Conservation (phyloP, 306 rosid species). For the Castanea sativa region DNA sequence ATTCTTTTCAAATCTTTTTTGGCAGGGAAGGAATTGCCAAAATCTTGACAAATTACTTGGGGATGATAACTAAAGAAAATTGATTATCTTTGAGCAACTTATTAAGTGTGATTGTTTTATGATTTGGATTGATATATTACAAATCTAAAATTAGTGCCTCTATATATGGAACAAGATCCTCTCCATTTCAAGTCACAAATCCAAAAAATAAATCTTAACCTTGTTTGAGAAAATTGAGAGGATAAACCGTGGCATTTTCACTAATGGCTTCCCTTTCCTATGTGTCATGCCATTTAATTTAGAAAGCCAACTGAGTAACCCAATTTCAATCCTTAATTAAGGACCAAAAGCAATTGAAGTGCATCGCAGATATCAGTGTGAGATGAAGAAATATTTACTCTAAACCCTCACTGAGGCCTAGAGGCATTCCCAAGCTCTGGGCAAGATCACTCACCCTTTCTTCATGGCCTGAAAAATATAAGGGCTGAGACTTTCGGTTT, state of each 20-base stretch:
- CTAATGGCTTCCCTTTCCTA: no score
- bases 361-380: conserved; percentile 15
- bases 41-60: conserved; percentile 27
- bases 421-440: conserved; percentile 52
- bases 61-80: not conserved
- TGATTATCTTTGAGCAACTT: not conserved
- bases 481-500: conserved; percentile 15
- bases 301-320: no score
- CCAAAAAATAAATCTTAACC: no score
- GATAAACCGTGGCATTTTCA: no score
- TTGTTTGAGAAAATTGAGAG: no score
- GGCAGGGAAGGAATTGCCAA: conserved; percentile 63
- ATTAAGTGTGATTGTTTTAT: not conserved
- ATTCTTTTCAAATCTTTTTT: conserved; percentile 69
- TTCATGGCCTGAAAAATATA: conserved; percentile 46
- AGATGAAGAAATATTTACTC: conserved; percentile 33
- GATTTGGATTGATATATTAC: not conserved
- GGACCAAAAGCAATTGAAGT: conserved; percentile 17
- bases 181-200: no score
- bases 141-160: no score
- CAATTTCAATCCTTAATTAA: no score
- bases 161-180: no score
- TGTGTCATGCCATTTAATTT: no score
- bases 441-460: conserved; percentile 55
- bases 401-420: conserved; percentile 35